phyloP scores from a whole-genome alignment of 75 land plant genomes.

The Isoetes taiwanensis region DNA sequence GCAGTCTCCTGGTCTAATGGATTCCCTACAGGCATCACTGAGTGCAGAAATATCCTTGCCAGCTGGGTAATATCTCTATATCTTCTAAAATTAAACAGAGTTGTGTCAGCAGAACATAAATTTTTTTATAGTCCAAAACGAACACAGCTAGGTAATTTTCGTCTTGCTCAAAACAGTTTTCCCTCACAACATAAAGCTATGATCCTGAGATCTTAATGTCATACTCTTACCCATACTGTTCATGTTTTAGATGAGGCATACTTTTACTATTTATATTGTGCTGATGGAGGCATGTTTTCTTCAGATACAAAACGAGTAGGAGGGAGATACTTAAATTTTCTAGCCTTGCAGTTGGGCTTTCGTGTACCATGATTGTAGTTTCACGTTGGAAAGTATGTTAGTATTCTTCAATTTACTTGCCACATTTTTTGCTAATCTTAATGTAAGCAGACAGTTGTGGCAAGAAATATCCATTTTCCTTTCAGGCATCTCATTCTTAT shows the following conservation, averaged over 20 bases:
- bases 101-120: conserved; percentile 1
- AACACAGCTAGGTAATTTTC: neutral
- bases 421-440: neutral
- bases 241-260: conserved; percentile 49
- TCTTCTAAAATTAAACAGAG: conserved; percentile 1
- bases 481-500: neutral
- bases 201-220: neutral
- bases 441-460: neutral
- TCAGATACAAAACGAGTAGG: too few relatives aligned
- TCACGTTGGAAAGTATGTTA: conserved; percentile 57
- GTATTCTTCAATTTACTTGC: neutral
- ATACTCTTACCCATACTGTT: conserved; percentile 19
- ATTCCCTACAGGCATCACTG: conserved; percentile 12
- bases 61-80: conserved; percentile 24
- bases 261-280: too few relatives aligned
- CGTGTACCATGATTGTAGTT: conserved; percentile 45
- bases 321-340: conserved; percentile 68
- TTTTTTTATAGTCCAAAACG: too few relatives aligned
- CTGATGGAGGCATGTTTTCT: too few relatives aligned
- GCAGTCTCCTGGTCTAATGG: too few relatives aligned
- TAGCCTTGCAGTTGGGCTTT: conserved; percentile 60
- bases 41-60: conserved; percentile 26
- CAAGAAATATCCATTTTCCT: neutral
- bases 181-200: neutral
- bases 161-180: neutral